A percentile compares a stretch with the other conserved stretches of the same genome.
Evolutionary conservation across 2,329 filamentous ascomycete species (phyloP).

Genomic region (Claviceps sp.): DNA sequence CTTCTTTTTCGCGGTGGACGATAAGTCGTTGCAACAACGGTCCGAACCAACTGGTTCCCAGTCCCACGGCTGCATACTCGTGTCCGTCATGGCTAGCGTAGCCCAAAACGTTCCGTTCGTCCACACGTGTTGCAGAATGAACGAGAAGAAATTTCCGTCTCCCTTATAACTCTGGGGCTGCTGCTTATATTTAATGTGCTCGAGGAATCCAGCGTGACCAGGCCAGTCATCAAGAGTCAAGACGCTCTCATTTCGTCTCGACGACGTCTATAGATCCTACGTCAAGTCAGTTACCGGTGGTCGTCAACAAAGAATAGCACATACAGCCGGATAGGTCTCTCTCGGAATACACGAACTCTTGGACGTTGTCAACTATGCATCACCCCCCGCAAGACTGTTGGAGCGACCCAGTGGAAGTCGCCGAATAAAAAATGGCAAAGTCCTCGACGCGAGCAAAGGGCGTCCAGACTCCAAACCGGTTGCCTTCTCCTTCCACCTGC

Average conservation of each 20-base stretch:
- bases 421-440: neutral
- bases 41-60: neutral
- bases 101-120: neutral
- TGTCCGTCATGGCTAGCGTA: neutral
- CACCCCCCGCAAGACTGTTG: neutral
- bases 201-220: neutral
- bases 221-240: too few relatives aligned
- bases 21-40: neutral
- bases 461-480: neutral
- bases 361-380: neutral
- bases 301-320: constrained; percentile 17
- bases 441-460: neutral
- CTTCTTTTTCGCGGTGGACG: neutral
- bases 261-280: constrained; percentile 15
- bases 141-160: neutral
- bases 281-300: constrained; percentile 14
- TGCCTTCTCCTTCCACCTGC: neutral
- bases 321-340: constrained; percentile 5
- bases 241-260: too few relatives aligned
- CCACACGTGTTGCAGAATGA: neutral
- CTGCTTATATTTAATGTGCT: neutral
- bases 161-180: neutral
- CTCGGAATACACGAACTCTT: neutral
- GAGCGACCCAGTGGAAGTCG: neutral
- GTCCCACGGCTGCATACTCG: neutral